Conservation (phyloP, 73 alveolate species). For the Paramecium primaurelia region DNA sequence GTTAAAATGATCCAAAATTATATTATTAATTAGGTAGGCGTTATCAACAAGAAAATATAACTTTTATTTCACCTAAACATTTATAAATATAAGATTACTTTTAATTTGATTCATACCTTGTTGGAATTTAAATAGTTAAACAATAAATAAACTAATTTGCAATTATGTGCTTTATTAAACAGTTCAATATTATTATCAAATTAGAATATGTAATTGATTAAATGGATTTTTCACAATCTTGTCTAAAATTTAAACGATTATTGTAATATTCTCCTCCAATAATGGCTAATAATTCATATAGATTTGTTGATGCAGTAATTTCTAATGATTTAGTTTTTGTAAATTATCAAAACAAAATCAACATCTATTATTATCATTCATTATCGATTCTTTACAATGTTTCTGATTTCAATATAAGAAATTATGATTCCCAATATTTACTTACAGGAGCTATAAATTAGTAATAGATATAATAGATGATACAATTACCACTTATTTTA, state of each 20-base stretch:
- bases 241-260: not conserved
- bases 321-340: no score
- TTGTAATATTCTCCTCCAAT: not conserved
- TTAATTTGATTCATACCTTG: not conserved
- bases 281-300: not conserved
- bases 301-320: no score
- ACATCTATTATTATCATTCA: no score
- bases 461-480: no score
- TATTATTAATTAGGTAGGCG: not conserved
- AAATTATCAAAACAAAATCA: no score
- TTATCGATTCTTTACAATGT: no score
- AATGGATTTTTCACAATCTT: not conserved
- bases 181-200: not conserved
- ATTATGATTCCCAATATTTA: no score
- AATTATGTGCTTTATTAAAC: not conserved
- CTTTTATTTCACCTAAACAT: no score
- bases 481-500: no score
- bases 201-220: no score
- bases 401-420: no score
- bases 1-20: not conserved
- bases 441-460: no score
- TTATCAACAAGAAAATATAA: not conserved
- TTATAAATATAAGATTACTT: not conserved
- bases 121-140: not conserved
- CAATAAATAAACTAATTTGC: not conserved